Evolutionary conservation across 768 basidiomycete genomes (phyloP), one percentile per base, ranked within the genome.

Genomic region (Hericium alpestre): DNA sequence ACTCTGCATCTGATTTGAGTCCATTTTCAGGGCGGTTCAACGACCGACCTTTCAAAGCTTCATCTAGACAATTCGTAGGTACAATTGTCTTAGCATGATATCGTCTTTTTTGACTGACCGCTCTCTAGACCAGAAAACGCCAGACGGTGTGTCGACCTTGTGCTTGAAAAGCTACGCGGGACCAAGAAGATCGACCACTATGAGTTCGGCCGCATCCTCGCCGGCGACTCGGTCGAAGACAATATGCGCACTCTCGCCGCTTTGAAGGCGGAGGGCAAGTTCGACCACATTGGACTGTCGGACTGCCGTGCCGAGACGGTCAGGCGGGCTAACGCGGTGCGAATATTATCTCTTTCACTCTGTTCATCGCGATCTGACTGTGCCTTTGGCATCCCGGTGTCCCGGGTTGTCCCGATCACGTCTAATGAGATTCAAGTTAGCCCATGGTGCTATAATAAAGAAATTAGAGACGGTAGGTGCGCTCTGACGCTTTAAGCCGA

Each of bases 371-470:
- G 12, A 38, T 38, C 46, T 12, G 43, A 43, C 18, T 11, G 15
- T 4, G 13, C 43, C 3, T 16, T 16, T 38, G 23, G 7, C 38
- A 37, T 10, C 23, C 40, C 25, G 6, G 1, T 18, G 18, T 20
- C 7, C 7, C 27, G 61, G 61, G 54, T 55, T 7, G 54, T 57
- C 25, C 61, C 61, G 4, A 76, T 86, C 57, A 72, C 79, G 16
- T 72, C 79, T 12, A 81, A 82, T 9, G 84, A 88, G 66, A 83
- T 87, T 48, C 86, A 88, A 65, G 71, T 84, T 41, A 84, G 80
- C 61, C 76, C 81, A 2, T 85, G 81, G 76, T 73, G 76, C 3
- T 82, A 81, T 57, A 82, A 82, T 53, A 70, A 74, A 18, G 74
- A 80, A 54, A 75, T 79, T 22, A 74, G 74, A 60, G 71, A 74